These are phyloP conservation scores for Colletotrichum cereale DNA, from an alignment of 2,329 filamentous ascomycete genomes.

Conservation along the genomic window DNA sequence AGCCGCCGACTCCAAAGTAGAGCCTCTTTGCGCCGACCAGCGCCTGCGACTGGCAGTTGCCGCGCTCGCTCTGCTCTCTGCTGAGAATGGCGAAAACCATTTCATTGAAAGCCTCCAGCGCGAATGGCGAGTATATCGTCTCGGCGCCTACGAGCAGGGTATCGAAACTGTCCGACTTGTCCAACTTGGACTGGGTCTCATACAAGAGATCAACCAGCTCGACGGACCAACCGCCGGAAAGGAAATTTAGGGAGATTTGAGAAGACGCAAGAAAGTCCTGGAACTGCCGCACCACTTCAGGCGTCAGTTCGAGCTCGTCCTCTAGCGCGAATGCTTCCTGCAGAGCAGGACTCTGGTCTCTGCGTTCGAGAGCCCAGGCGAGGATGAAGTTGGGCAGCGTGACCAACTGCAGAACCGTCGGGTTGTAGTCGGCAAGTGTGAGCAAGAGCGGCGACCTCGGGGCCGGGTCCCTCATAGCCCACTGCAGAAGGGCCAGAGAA, in stretches of 20 bases:
- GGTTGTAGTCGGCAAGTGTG: conserved; percentile 84
- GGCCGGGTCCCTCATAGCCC: conserved; percentile 54
- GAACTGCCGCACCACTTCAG: conserved; percentile 71
- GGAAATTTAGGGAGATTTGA: conserved; percentile 71
- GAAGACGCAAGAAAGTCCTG: conserved; percentile 61
- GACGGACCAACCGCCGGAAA: conserved; percentile 81
- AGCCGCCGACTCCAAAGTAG: conserved; percentile 88
- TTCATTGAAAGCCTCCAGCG: conserved; percentile 76
- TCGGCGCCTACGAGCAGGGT: conserved; percentile 79
- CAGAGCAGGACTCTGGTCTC: conserved; percentile 53
- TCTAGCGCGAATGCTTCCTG: conserved; percentile 62
- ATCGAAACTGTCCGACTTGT: conserved; percentile 27
- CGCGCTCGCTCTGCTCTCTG: conserved; percentile 53
- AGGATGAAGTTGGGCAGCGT: conserved; percentile 84
- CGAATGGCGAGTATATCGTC: conserved; percentile 85
- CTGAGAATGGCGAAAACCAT: conserved; percentile 72
- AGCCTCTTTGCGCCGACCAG: conserved; percentile 82
- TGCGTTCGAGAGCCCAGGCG: conserved; percentile 70
- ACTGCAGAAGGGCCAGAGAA: conserved; percentile 78
- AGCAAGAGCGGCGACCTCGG: conserved; percentile 62
- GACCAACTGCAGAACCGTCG: conserved; percentile 80
- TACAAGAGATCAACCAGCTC: conserved; percentile 73
- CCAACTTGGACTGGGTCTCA: conserved; percentile 41
- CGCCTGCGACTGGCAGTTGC: conserved; percentile 51
- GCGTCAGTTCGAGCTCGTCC: conserved; percentile 74